Evolutionary conservation across 2,329 filamentous ascomycete genomes (phyloP).

Genomic region (Aspergillus awamori): DNA sequence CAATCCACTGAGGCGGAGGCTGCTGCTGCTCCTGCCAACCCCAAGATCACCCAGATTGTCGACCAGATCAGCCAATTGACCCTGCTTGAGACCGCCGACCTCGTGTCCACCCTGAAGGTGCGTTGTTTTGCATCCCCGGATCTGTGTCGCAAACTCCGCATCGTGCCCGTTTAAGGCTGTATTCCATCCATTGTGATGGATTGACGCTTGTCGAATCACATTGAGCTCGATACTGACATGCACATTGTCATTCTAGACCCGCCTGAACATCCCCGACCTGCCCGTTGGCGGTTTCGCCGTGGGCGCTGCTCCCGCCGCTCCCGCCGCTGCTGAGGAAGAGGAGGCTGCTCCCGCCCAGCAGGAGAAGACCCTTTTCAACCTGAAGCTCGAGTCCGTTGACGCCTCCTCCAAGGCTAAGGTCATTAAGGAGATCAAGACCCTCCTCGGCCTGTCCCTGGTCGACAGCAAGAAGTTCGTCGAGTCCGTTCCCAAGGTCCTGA

Average conservation of each 20-base stretch:
- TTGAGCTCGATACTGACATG: slow-evolving; percentile 3
- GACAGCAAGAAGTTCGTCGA: slow-evolving; percentile 99
- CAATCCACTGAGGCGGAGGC: slow-evolving; percentile 75
- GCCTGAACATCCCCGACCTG: slow-evolving; percentile 96
- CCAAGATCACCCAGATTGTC: slow-evolving; percentile 93
- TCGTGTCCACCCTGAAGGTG: slow-evolving; percentile 95
- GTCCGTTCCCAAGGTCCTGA: slow-evolving; percentile 96
- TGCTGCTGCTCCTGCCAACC: slow-evolving; percentile 64
- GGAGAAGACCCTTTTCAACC: slow-evolving; percentile 95
- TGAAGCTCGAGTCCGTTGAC: slow-evolving; percentile 92
- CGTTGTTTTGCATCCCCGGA: slow-evolving; percentile 16
- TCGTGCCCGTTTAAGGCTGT: neutral
- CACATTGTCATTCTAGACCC: slow-evolving; percentile 61
- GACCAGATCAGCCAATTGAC: slow-evolving; percentile 99
- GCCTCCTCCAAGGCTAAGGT: slow-evolving; percentile 91
- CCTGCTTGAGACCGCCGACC: slow-evolving; percentile 92
- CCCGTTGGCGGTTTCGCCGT: slow-evolving; percentile 89
- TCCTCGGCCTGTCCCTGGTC: slow-evolving; percentile 93
- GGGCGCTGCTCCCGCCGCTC: slow-evolving; percentile 63
- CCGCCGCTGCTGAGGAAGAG: slow-evolving; percentile 69
- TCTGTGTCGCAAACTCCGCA: neutral
- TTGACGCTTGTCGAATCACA: neutral
- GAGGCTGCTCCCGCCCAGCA: slow-evolving; percentile 86
- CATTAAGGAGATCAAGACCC: slow-evolving; percentile 98
- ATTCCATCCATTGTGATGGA: neutral